These are phyloP conservation scores for Aspergillus pseudotamarii DNA, from an alignment of 2,329 filamentous ascomycete genomes.

Conservation along the genomic window DNA sequence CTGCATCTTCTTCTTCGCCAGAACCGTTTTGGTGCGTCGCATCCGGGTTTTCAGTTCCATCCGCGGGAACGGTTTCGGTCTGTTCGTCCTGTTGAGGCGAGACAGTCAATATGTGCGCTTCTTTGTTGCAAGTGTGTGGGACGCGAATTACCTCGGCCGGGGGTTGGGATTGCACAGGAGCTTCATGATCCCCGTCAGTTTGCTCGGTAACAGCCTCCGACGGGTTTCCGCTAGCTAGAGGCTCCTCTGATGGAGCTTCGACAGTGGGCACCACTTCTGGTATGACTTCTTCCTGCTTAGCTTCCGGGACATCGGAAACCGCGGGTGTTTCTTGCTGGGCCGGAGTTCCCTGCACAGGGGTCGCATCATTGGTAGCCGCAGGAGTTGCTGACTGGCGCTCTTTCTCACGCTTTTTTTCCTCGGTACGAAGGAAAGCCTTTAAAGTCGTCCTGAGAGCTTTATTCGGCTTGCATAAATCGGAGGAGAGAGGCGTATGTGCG, in stretches of 20 bases:
- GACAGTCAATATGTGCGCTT: background rate
- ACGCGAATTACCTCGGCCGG: slow-evolving; percentile 21
- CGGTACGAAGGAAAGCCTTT: slow-evolving; percentile 84
- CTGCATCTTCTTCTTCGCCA: slow-evolving; percentile 18
- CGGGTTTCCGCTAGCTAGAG: slow-evolving; percentile 10
- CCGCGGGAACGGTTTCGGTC: slow-evolving; percentile 11
- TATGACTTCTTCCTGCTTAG: slow-evolving; percentile 8
- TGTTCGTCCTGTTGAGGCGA: slow-evolving; percentile 18
- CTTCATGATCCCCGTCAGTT: slow-evolving; percentile 10
- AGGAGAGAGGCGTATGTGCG: slow-evolving; percentile 84
- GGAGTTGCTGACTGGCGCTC: slow-evolving; percentile 48
- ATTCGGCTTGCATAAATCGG: slow-evolving; percentile 83
- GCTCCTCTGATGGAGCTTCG: slow-evolving; percentile 19
- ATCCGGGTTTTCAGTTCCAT: slow-evolving; percentile 13
- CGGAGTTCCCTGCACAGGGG: slow-evolving; percentile 25
- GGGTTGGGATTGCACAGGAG: slow-evolving; percentile 6
- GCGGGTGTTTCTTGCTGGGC: slow-evolving; percentile 18
- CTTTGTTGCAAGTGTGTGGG: background rate
- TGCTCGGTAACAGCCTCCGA: slow-evolving; percentile 13
- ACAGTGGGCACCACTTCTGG: slow-evolving; percentile 13
- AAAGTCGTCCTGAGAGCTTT: slow-evolving; percentile 92
- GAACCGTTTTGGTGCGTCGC: slow-evolving; percentile 14
- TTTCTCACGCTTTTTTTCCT: slow-evolving; percentile 84
- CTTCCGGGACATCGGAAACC: slow-evolving; percentile 24
- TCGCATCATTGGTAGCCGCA: slow-evolving; percentile 27